phyloP scores from a whole-genome alignment of 2,329 filamentous ascomycete genomes.

The Raffaelea albimanens region DNA sequence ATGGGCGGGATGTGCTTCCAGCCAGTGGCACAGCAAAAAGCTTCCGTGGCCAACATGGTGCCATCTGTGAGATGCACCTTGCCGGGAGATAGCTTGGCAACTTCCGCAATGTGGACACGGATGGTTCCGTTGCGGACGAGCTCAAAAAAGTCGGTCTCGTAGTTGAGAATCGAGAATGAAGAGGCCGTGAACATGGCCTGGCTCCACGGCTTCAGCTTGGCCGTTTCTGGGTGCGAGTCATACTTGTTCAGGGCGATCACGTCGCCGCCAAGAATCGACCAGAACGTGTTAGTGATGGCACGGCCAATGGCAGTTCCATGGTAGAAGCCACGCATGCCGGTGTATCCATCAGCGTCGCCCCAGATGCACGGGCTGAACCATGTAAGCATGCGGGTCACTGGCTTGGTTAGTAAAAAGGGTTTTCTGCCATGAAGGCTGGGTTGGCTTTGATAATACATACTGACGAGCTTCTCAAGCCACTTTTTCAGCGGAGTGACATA shows the following conservation, averaged over 20 bases:
- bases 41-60: slow-evolving; percentile 36
- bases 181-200: slow-evolving; percentile 42
- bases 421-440: background rate
- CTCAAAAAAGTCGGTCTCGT: slow-evolving; percentile 46
- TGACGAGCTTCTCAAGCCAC: slow-evolving; percentile 58
- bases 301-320: slow-evolving; percentile 50
- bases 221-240: slow-evolving; percentile 40
- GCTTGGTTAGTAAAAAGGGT: background rate
- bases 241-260: slow-evolving; percentile 44
- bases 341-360: slow-evolving; percentile 53
- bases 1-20: slow-evolving; percentile 46
- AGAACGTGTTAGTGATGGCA: slow-evolving; percentile 46
- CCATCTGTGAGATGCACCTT: slow-evolving; percentile 43
- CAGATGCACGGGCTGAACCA: slow-evolving; percentile 71
- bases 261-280: slow-evolving; percentile 46
- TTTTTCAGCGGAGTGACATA: slow-evolving; percentile 60
- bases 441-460: slow-evolving; percentile 19
- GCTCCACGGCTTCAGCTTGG: slow-evolving; percentile 44
- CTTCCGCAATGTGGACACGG: slow-evolving; percentile 41
- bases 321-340: slow-evolving; percentile 41
- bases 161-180: slow-evolving; percentile 52
- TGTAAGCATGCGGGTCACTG: slow-evolving; percentile 54
- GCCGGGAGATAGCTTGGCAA: slow-evolving; percentile 32
- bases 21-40: slow-evolving; percentile 46
- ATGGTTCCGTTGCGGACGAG: slow-evolving; percentile 43